A percentile compares a stretch with the other conserved stretches of the same genome.
Evolutionary conservation across 2,329 filamentous ascomycete species (phyloP).

Genomic region (Dactylellina sp.): DNA sequence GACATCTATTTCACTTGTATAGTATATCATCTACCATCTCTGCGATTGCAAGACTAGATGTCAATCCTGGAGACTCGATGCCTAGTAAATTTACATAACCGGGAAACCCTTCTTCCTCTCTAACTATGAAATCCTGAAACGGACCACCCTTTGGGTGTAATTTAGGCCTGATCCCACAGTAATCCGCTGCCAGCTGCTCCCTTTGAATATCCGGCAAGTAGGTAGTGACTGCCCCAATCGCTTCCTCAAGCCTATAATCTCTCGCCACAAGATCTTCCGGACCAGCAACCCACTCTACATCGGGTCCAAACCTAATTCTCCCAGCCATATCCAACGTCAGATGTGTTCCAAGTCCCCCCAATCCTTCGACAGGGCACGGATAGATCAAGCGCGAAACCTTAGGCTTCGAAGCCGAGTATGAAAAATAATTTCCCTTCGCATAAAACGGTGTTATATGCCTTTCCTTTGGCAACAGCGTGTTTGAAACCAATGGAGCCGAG

Average conservation of each 20-base stretch:
- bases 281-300: conserved; percentile 88
- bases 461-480: conserved; percentile 77
- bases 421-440: conserved; percentile 96
- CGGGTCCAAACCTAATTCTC: conserved; percentile 88
- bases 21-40: conserved; percentile 58
- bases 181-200: conserved; percentile 78
- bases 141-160: conserved; percentile 72
- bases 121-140: conserved; percentile 83
- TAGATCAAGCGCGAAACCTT: conserved; percentile 81
- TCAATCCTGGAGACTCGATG: conserved; percentile 64
- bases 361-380: conserved; percentile 83
- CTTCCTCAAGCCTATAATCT: conserved; percentile 72
- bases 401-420: conserved; percentile 76
- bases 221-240: conserved; percentile 78
- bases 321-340: conserved; percentile 89
- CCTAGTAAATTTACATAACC: conserved; percentile 92
- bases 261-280: conserved; percentile 78
- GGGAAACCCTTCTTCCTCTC: conserved; percentile 76
- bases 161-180: conserved; percentile 92
- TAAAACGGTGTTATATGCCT: conserved; percentile 76
- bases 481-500: conserved; percentile 79
- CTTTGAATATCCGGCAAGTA: conserved; percentile 82
- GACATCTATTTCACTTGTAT: conserved; percentile 37
- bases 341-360: conserved; percentile 89
- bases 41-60: conserved; percentile 57